Base-by-base conservation (phyloP, 768 basidiomycete genomes). In the Tulasnella sp. region DNA sequence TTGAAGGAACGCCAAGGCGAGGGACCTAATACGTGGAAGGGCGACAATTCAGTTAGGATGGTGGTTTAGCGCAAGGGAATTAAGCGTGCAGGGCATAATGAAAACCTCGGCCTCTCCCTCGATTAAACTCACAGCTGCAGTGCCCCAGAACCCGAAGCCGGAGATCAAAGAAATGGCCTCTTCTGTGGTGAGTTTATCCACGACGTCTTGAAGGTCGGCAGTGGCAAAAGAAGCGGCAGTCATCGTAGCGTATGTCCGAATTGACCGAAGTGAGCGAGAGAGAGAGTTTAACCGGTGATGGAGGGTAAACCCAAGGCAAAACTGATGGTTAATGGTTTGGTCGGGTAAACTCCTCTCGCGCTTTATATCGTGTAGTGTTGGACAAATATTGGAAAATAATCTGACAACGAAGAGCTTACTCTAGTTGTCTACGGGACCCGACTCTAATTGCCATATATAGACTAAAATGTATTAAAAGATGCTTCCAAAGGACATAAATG, bases 91-190 rank as follows among this genome's bases (percentile, higher is more conserved):
- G 31, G 67, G 11, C 37, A 38, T 38, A 31, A 38, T 45, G 25
- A 71, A 38, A 22, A 45, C 14, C 6, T 45, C 14, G 12, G 14
- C 14, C 12, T 45, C 17, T 45, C 45, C 22, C 15, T 6, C 45
- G 22, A 19, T n/a, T n/a, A 19, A 42, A 73, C 72, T 85, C 22
- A 87, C 78, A 40, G 52, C 49, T 36, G 74, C 74, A 22, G 74
- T 75, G 67, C 74, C 71, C 74, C 74, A 75, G 74, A 19, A 75
- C 19, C 91, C 91, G 29, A 90, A 90, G n/a, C 92, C 92, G 1
- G 90, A 90, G 9, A 87, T 91, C 38, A 93, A 84, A 64, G 85
- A 83, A 79, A 93, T 91, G 0, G 91, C 89, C 80, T 93, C 93
- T 52, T 92, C 91, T 0, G 87, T 89, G 1, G 91, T 91, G 78